phyloP scores from a whole-genome alignment of 1,284 basidiomycete species.

The Puccinia coronata region DNA sequence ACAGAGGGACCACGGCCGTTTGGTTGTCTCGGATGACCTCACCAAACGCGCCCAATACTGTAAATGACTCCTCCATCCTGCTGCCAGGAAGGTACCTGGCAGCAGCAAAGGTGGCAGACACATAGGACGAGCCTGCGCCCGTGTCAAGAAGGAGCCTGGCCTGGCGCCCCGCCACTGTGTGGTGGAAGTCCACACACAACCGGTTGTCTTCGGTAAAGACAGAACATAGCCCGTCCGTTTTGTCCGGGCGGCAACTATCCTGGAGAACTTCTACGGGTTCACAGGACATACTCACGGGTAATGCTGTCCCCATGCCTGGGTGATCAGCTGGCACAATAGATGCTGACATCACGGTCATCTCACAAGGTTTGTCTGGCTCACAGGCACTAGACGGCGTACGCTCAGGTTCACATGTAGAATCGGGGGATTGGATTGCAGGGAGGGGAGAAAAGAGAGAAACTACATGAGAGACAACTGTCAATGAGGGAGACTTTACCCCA shows the following conservation, averaged over 20 bases:
- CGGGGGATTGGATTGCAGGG: background rate
- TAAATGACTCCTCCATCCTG: background rate
- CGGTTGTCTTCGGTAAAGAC: too few relatives aligned
- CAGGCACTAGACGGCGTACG: background rate
- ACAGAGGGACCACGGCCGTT: background rate
- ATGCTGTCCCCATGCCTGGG: slow-evolving; percentile 3
- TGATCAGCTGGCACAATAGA: background rate
- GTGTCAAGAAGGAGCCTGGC: too few relatives aligned
- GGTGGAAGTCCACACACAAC: too few relatives aligned
- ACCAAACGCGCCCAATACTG: slow-evolving; percentile 9
- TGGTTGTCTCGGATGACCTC: background rate
- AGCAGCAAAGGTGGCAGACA: background rate
- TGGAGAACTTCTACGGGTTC: background rate
- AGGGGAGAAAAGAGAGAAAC: background rate
- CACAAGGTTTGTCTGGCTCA: too few relatives aligned
- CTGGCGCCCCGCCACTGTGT: too few relatives aligned
- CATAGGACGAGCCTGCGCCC: background rate
- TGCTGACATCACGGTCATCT: too few relatives aligned
- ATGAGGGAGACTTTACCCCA: background rate
- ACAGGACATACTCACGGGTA: background rate
- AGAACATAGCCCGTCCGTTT: too few relatives aligned
- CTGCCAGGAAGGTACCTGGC: background rate
- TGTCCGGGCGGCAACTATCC: too few relatives aligned
- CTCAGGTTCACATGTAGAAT: background rate
- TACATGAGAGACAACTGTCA: background rate